Evolutionary conservation across 2,329 filamentous ascomycete genomes (phyloP).

Genomic region (Monascus ruber): DNA sequence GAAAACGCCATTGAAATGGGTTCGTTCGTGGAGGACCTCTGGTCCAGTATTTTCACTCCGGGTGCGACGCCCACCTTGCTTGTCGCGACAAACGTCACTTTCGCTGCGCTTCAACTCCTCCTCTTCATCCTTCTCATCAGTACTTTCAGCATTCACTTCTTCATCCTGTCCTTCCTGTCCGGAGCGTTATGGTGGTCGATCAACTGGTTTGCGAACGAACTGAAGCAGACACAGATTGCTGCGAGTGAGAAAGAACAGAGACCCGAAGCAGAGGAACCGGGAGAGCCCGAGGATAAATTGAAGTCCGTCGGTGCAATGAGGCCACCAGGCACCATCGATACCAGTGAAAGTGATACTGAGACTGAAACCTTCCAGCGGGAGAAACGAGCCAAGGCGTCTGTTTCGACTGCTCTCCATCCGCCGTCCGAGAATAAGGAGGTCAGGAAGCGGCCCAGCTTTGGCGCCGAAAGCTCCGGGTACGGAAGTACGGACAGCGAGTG

Average conservation of each 20-base stretch:
- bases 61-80: conserved; percentile 81
- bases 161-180: conserved; percentile 66
- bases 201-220: conserved; percentile 85
- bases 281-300: conserved; percentile 3
- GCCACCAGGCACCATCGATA: conserved; percentile 22
- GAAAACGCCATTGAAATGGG: conserved; percentile 20
- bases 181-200: conserved; percentile 83
- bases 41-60: conserved; percentile 86
- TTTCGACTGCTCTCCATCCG: conserved; percentile 37
- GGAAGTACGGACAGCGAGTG: conserved; percentile 88
- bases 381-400: conserved; percentile 6
- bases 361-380: conserved; percentile 21
- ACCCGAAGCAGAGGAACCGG: conserved; percentile 24
- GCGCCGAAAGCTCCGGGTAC: conserved; percentile 43
- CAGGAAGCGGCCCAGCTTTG: conserved; percentile 35
- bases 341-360: conserved; percentile 35
- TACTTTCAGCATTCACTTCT: conserved; percentile 81
- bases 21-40: conserved; percentile 61
- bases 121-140: conserved; percentile 64
- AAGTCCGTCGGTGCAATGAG: conserved; percentile 14
- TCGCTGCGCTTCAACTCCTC: conserved; percentile 71
- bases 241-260: conserved; percentile 32
- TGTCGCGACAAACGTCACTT: conserved; percentile 79
- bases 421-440: conserved; percentile 27
- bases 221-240: conserved; percentile 41